Evolutionary conservation across 805 yeast genomes (phyloP), one percentile per base, ranked within the genome.

Genomic region (Deakozyma indianensis): DNA sequence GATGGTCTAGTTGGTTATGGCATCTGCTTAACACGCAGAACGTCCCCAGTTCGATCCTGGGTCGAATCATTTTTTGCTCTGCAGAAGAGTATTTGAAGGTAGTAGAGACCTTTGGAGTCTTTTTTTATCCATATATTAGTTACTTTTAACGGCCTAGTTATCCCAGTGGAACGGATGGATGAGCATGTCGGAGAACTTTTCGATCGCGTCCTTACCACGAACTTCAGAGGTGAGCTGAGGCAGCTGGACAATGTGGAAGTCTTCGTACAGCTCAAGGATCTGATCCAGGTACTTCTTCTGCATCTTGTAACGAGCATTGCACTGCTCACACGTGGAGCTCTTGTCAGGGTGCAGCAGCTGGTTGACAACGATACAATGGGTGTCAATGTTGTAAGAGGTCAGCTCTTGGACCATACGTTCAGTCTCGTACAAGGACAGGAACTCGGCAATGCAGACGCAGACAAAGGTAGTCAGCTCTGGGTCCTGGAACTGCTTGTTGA

Each of bases 41-140:
- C 87, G 96, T 90, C 96, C 96, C 96, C 96, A 87, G 96, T 90
- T 90, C 96, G 96, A 90, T 86, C 96, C 96, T 88, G 96, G 96
- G 96, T 87, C 83, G 80, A 85, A 82, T 86, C 96, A 87, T 55
- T 61, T 62, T 61, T 70, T 68, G 64, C 45, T 9, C n/a, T n/a
- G n/a, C n/a, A n/a, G n/a, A n/a, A n/a, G n/a, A n/a, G n/a, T n/a
- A n/a, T n/a, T n/a, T n/a, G n/a, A n/a, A n/a, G n/a, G n/a, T n/a
- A n/a, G n/a, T n/a, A n/a, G n/a, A n/a, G n/a, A n/a, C n/a, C n/a
- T 9, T 20, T 18, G 21, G 15, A 11, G 24, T 18, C 16, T 18
- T 11, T 43, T 22, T 9, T 25, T 28, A 11, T 7, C 28, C 11
- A 9, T 14, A 25, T 25, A 7, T 25, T 14, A 25, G 28, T 25